Conservation (phyloP, 1,139 yeast species). For the Pichia sp. region DNA sequence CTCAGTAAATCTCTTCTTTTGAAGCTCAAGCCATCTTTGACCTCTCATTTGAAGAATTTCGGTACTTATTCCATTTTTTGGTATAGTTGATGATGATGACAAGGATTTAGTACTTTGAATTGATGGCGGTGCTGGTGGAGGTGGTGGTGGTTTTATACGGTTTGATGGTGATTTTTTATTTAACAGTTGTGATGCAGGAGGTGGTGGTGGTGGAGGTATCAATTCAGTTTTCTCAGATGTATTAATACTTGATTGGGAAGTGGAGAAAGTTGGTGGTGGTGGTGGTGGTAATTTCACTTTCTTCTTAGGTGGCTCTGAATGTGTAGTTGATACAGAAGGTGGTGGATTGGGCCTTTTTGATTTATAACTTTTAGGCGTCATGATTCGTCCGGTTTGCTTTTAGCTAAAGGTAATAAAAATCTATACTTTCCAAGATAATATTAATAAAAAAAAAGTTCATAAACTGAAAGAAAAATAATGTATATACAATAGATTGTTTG, state of each 20-base stretch:
- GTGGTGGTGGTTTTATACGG: slow-evolving; percentile 6
- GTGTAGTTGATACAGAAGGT: background rate
- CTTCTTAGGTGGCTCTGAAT: slow-evolving; percentile 16
- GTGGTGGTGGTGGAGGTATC: slow-evolving; percentile 21
- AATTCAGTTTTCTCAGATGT: slow-evolving; percentile 16
- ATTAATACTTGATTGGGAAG: background rate
- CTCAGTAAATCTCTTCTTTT: slow-evolving; percentile 46
- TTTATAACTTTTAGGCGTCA: background rate
- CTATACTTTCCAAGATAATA: too few species aligned
- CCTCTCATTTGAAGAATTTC: slow-evolving; percentile 37
- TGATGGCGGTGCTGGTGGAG: slow-evolving; percentile 14
- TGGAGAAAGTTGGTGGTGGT: slow-evolving; percentile 9
- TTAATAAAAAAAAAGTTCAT: too few species aligned
- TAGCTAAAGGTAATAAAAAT: too few species aligned
- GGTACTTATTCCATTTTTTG: background rate
- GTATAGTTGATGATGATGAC: slow-evolving; percentile 24
- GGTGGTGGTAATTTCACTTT: slow-evolving; percentile 21
- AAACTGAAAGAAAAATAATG: too few species aligned
- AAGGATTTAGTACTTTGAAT: background rate
- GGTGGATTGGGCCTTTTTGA: background rate
- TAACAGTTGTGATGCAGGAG: slow-evolving; percentile 14
- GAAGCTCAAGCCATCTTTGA: slow-evolving; percentile 59
- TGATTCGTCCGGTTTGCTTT: background rate
- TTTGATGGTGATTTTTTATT: background rate
- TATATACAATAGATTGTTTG: too few species aligned